Percentiles rank a stretch among this genome's conserved stretches.
Conservation (phyloP, 2,329 filamentous ascomycete species). For the Pestalotiopsis sp. region DNA sequence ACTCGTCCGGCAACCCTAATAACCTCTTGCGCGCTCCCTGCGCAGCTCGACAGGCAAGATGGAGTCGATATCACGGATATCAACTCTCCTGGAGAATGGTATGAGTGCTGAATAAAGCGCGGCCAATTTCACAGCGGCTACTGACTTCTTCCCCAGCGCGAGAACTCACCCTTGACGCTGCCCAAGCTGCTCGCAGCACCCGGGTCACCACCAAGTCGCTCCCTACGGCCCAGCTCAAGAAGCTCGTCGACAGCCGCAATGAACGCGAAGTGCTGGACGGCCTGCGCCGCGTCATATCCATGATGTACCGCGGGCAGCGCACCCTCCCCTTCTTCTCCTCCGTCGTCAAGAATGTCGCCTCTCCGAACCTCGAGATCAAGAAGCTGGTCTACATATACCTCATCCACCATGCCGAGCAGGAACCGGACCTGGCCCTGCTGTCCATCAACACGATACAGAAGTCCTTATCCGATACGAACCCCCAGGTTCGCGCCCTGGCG, state of each 20-base stretch:
- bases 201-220: slow-evolving; percentile 66
- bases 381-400: slow-evolving; percentile 99
- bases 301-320: slow-evolving; percentile 91
- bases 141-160: slow-evolving; percentile 62
- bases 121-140: background rate
- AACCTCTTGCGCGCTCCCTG: slow-evolving; percentile 23
- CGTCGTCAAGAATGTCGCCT: slow-evolving; percentile 96
- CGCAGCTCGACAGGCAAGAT: slow-evolving; percentile 49
- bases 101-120: slow-evolving; percentile 32
- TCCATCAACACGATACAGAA: slow-evolving; percentile 99
- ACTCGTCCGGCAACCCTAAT: background rate
- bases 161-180: slow-evolving; percentile 96
- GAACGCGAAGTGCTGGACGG: slow-evolving; percentile 94
- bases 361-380: slow-evolving; percentile 91
- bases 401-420: slow-evolving; percentile 92
- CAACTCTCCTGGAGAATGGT: slow-evolving; percentile 93
- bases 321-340: slow-evolving; percentile 95
- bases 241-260: slow-evolving; percentile 89
- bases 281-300: slow-evolving; percentile 83
- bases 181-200: slow-evolving; percentile 77
- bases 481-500: slow-evolving; percentile 87
- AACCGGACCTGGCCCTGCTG: slow-evolving; percentile 91
- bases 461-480: slow-evolving; percentile 89
- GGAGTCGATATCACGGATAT: slow-evolving; percentile 96
- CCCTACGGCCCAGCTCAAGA: slow-evolving; percentile 86